phyloP scores from a whole-genome alignment of 139 green algal species.

The Auxenochlorella pyrenoidosa region DNA sequence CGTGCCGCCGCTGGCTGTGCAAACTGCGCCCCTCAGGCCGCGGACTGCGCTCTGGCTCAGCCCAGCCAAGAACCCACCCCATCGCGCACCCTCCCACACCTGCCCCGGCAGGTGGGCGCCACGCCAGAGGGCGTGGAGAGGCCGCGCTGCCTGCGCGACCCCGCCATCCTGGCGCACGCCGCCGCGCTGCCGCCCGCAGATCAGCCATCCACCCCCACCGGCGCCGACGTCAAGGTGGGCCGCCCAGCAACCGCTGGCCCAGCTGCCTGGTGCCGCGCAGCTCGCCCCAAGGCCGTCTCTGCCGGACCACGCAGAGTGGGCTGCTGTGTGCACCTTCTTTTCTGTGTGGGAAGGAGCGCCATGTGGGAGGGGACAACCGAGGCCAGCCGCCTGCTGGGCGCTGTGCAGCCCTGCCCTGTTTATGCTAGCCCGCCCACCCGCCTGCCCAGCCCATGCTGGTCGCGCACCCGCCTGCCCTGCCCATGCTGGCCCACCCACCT shows the following conservation, averaged over 20 bases:
- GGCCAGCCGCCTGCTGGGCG: too few species aligned
- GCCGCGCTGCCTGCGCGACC: constrained; percentile 72
- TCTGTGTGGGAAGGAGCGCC: too few species aligned
- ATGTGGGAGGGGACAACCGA: too few species aligned
- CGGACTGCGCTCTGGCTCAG: too few species aligned
- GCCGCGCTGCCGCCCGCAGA: constrained; percentile 47
- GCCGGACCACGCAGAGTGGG: too few species aligned
- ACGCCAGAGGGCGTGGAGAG: constrained; percentile 88
- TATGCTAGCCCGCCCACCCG: neutral
- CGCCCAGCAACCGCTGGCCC: neutral
- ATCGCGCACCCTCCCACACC: too few species aligned
- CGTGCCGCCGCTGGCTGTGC: neutral
- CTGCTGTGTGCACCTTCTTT: too few species aligned
- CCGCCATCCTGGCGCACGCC: constrained; percentile 42
- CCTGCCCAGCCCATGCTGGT: neutral
- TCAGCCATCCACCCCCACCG: constrained; percentile 55
- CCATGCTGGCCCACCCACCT: neutral
- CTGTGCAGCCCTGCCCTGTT: neutral
- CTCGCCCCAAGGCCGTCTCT: too few species aligned
- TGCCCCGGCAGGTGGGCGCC: constrained; percentile 51
- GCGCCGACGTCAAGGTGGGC: constrained; percentile 74
- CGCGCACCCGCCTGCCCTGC: too few species aligned
- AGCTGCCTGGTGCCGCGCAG: too few species aligned
- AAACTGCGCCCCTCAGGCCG: too few species aligned
- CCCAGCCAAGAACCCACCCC: too few species aligned